Base-by-base conservation (phyloP, 2,329 filamentous ascomycete species). In the Fusarium buharicum region DNA sequence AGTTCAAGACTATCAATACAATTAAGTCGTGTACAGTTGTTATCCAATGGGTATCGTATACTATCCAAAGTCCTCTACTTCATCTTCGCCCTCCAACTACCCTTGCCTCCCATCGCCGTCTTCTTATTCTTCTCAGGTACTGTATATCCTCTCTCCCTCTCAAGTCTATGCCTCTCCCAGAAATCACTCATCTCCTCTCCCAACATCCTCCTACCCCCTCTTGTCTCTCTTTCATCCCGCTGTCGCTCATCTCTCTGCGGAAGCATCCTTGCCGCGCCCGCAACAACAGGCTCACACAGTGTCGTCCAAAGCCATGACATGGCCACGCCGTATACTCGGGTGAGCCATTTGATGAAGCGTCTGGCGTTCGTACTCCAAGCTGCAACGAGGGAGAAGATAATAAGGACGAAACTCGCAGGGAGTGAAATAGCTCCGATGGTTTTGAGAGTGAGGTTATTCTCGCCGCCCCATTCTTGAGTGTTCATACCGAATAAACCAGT, bases 401-500 rank as follows among this genome's bases (percentile, higher is more conserved):
- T 83, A 9, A 88, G 67, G 1, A 77, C 37, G n/a, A 72, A 75
- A 34, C 80, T 87, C 7, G 75, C 74, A 36, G 79, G 86, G 39
- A 81, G 74, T 4, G 82, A 76, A 44, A 86, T 78, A 31, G 73
- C 64, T 2, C 82, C 83, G 18, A 86, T 83, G 4, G 76, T 74
- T 13, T 59, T 64, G 8, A 85, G 72, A 3, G 75, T 73, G 1
- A 80, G 72, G 11, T 82, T 77, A 18, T 81, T 75, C 14, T 76
- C 76, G 2, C 78, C 81, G 27, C 82, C 83, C 86, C 86, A 88
- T 72, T 88, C 85, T 4, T 73, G 75, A 3, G 84, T 85, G 65
- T 89, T 89, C 81, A 89, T 88, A 49, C 86, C 86, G 50, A 89
- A 89, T 1, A 89, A 70, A 3, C 84, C 83, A 0, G 86, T 88